Base-by-base conservation (phyloP, 176 grass and related monocot genomes). In the Eragrostis nindensis region DNA sequence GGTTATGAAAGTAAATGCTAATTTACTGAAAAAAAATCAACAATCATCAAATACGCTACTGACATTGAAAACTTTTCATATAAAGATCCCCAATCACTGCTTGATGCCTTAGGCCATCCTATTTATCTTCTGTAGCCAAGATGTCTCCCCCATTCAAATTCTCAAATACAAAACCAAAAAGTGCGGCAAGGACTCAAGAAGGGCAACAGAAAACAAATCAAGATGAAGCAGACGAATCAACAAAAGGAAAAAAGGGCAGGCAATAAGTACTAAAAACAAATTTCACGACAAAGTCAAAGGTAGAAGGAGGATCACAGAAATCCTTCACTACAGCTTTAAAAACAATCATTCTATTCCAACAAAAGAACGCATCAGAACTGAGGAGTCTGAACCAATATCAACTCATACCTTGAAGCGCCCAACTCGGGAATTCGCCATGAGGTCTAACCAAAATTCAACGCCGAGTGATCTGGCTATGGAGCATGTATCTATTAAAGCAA, bases 321-420 rank as follows among this genome's bases (percentile, higher is more conserved):
- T 2, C 72, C 40, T 77, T 66, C 26, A 59, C 60, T 13, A 3
- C n/a, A n/a, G n/a, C n/a, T n/a, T n/a, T n/a, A n/a, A n/a, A n/a
- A 88, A 44, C 11, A 61, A 74, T 53, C 61, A 46, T 56, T 55
- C 30, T 22, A 77, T n/a, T 32, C 32, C 36, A 74, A 77, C 21
- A 30, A 82, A 14, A 64, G 71, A 74, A 25, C 18, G 6, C 32
- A 69, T 13, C 49, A 75, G 7, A 70, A 78, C 59, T 21, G 6
- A 83, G 50, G 44, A 59, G 74, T 43, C 71, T 14, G 49, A 81
- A 8, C 7, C 29, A 85, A 77, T n/a, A n/a, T n/a, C 18, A 73
- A 57, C 17, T 11, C 61, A 85, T 91, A 91, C 89, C 89, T 91
- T 87, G 73, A 74, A 91, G 53, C 89, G 78, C 21, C 65, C 72